Base-by-base conservation (phyloP, 139 green algal genomes). In the Chlamydomonas urium region DNA sequence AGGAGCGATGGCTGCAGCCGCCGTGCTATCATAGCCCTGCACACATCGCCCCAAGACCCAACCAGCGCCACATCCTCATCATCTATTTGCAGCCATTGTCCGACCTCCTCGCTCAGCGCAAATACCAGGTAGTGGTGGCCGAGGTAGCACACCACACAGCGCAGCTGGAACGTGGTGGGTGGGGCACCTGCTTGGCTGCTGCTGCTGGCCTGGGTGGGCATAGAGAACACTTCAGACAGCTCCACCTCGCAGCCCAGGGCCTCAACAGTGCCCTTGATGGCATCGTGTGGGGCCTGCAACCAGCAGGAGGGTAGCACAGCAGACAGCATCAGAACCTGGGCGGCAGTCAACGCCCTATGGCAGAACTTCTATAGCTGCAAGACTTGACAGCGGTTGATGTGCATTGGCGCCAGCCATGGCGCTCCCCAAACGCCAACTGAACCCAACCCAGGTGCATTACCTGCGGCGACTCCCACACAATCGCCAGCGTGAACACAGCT, bases 71-170 rank as follows among this genome's bases (percentile, higher is more conserved):
- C 86, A 67, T 75, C 79, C 0, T 79, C 75, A 65, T 96, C 90
- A 68, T 96, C 88, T 66, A 94, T 90, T 69, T 89, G 71, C 75
- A 96, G 81, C 90, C 90, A 96, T 70, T 79, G 38, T 4, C 76
- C 38, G 37, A 93, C 78, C 75, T 92, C 83, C 60, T 88, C 83
- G 34, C 68, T 81, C 32, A 90, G 53, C 2, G 77, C 84, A 72
- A 91, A 93, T 4, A 75, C 67, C 23, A 76, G 78, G 76, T 92
- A 92, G 72, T 92, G 87, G 75, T 90, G 85, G 2, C 87, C 85
- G 71, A 86, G 85, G 75, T 91, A 92, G 75, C 85, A 91, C 33
- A 92, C 79, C 10, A 85, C 71, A 37, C 45, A 72, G 0, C 75
- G 71, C 74, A 85, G 60, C 33, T 38, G 38, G 19, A 71, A 60